Evolutionary conservation across 2,329 filamentous ascomycete species (phyloP).

Genomic region (Chaetomiaceae sp.): DNA sequence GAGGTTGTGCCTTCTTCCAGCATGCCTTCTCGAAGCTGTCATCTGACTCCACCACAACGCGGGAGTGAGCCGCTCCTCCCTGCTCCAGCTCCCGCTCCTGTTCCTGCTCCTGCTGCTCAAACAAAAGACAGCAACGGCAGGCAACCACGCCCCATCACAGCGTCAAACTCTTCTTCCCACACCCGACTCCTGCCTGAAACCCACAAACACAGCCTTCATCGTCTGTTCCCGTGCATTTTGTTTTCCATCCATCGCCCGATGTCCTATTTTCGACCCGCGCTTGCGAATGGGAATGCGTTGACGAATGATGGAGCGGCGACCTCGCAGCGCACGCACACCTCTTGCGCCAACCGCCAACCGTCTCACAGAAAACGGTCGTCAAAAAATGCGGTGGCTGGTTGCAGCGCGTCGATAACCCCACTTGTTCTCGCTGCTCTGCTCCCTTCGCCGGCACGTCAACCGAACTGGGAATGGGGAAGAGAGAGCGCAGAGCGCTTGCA

Average conservation of each 20-base stretch:
- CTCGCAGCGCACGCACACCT: too few species aligned
- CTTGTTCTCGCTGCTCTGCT: too few species aligned
- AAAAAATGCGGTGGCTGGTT: conserved; percentile 28
- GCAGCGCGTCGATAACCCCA: conserved; percentile 20
- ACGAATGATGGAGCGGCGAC: too few species aligned
- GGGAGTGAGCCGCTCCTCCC: not conserved
- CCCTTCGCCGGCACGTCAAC: conserved; percentile 8
- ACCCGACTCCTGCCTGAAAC: conserved; percentile 6
- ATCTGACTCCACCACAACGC: not conserved
- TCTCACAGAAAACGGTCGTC: conserved; percentile 4
- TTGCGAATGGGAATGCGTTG: too few species aligned
- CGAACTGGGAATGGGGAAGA: conserved; percentile 10
- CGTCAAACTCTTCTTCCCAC: conserved; percentile 1
- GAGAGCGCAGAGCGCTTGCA: conserved; percentile 24
- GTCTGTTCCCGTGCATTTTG: not conserved
- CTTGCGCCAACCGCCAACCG: not conserved
- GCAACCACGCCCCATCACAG: conserved; percentile 9
- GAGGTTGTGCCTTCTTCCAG: not conserved
- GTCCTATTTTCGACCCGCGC: conserved; percentile 9
- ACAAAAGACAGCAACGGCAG: not conserved
- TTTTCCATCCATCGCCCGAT: conserved; percentile 12
- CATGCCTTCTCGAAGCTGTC: conserved; percentile 3
- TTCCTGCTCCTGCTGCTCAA: not conserved
- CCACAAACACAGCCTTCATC: too few species aligned
- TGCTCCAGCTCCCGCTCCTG: not conserved